Evolutionary conservation across 2,329 filamentous ascomycete genomes (phyloP), one percentile per base, ranked within the genome.

Genomic region (Nectriaceae sp.): DNA sequence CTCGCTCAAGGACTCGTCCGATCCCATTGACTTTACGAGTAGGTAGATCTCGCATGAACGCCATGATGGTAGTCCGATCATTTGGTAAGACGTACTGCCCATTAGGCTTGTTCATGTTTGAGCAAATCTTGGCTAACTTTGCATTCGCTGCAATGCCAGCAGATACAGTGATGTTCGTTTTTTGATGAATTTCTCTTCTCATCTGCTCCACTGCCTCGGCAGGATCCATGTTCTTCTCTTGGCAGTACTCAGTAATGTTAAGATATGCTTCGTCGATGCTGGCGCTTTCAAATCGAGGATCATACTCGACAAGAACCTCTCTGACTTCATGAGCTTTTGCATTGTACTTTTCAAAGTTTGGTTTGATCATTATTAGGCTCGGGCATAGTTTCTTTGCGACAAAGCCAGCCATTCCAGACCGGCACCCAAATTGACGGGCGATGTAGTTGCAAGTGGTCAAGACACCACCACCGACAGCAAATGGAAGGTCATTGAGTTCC

Each of bases 221-320:
- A 0, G 93, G 86, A 0, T 70, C 75, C 65, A 93, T 77, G 11
- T 79, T 64, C 53, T 92, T 85, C 26, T 84, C 79, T 11, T 73
- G 59, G 63, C 93, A 96, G 65, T 96, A 97, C 42, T 85, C 76
- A 1, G 94, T 97, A 49, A 99, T 89, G 61, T 99, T 97, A 21
- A 99, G 76, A 65, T 97, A 99, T 1, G 94, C 94, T 68, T 99
- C 94, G 60, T 99, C 94, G 55, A 96, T 92, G 65, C 91, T 96
- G 1, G 93, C 90, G 60, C 89, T 95, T 67, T 97, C 90, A 59
- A 96, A 99, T 2, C 89, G 79, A 0, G 90, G 83, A 62, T 99
- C 94, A 63, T 97, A 99, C n/a, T 87, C 78, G 11, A 83, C 87
- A 15, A 99, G 75, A 1, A 99, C 83, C 36, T 86, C 81, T 11